Evolutionary conservation across 1,284 basidiomycete genomes (phyloP).

Genomic region (Thelephora terrestris): DNA sequence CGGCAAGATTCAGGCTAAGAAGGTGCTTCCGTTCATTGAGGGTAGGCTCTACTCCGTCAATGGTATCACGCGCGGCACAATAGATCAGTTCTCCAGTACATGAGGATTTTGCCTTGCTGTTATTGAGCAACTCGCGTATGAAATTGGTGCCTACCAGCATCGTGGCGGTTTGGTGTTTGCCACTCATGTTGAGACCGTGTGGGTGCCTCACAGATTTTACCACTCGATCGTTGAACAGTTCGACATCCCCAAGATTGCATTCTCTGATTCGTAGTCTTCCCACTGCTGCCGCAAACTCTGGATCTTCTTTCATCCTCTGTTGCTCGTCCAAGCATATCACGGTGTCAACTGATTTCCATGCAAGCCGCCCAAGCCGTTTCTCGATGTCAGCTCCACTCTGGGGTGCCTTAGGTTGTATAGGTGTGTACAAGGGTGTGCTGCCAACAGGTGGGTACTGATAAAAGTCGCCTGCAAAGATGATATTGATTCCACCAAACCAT

Average conservation of each 20-base stretch:
- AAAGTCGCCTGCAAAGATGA: slow-evolving; percentile 32
- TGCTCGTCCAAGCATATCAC: slow-evolving; percentile 18
- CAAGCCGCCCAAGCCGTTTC: slow-evolving; percentile 8
- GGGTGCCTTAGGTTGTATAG: slow-evolving; percentile 8
- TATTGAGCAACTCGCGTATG: slow-evolving; percentile 12
- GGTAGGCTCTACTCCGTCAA: slow-evolving; percentile 16
- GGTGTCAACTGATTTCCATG: background rate
- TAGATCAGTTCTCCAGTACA: slow-evolving; percentile 1
- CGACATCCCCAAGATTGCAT: slow-evolving; percentile 20
- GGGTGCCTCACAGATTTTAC: slow-evolving; percentile 12
- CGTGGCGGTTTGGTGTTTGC: slow-evolving; percentile 8
- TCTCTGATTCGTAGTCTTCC: slow-evolving; percentile 12
- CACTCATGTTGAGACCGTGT: slow-evolving; percentile 16
- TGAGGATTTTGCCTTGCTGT: slow-evolving; percentile 3
- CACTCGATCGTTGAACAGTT: slow-evolving; percentile 19
- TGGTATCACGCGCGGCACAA: slow-evolving; percentile 6
- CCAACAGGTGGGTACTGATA: slow-evolving; percentile 26
- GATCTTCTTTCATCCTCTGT: slow-evolving; percentile 12
- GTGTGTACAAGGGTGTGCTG: slow-evolving; percentile 5
- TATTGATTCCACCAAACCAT: slow-evolving; percentile 27
- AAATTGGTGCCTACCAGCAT: slow-evolving; percentile 17
- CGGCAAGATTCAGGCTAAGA: slow-evolving; percentile 21
- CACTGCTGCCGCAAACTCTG: slow-evolving; percentile 18
- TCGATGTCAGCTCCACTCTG: slow-evolving; percentile 15
- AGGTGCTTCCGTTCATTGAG: slow-evolving; percentile 17